These are phyloP conservation scores for Vitrella brassicaformis DNA, from an alignment of 73 alveolate genomes.

Conservation along the genomic window DNA sequence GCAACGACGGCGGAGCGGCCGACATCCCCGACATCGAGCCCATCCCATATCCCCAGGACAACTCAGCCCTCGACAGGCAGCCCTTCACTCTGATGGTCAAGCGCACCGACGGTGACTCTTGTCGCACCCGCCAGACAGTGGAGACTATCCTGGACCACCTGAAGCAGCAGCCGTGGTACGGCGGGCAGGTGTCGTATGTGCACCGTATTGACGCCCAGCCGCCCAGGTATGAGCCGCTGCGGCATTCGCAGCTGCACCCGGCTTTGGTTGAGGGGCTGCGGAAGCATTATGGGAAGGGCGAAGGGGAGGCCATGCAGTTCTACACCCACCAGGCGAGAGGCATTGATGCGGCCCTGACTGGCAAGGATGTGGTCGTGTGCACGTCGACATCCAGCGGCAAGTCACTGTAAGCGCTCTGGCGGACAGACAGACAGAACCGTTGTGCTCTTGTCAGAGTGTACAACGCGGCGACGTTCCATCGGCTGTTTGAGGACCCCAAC, in stretches of 20 bases:
- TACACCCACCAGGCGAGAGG: slow-evolving; percentile 28
- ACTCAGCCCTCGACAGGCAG: too few relatives aligned
- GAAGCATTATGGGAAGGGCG: not conserved
- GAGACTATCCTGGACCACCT: slow-evolving; percentile 5
- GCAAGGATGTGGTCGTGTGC: slow-evolving; percentile 21
- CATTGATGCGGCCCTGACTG: slow-evolving; percentile 11
- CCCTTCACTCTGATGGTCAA: too few relatives aligned
- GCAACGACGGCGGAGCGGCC: too few relatives aligned
- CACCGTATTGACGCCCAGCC: slow-evolving; percentile 2
- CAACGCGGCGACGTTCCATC: too few relatives aligned
- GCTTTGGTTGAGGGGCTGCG: slow-evolving; percentile 5
- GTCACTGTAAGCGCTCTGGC: slow-evolving; percentile 6
- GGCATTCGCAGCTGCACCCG: slow-evolving; percentile 1
- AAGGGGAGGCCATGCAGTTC: not conserved
- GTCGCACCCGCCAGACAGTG: too few relatives aligned
- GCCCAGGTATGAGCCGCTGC: not conserved
- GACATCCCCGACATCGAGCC: too few relatives aligned
- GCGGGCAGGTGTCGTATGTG: slow-evolving; percentile 21
- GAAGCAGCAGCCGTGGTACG: slow-evolving; percentile 18
- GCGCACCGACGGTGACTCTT: too few relatives aligned
- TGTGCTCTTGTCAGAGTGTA: not conserved
- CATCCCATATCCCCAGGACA: too few relatives aligned
- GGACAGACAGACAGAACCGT: not conserved
- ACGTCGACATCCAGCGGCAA: slow-evolving; percentile 36
- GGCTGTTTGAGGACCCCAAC: slow-evolving; percentile 1